Conservation (phyloP, 1,284 basidiomycete species). For the Malassezia equina region DNA sequence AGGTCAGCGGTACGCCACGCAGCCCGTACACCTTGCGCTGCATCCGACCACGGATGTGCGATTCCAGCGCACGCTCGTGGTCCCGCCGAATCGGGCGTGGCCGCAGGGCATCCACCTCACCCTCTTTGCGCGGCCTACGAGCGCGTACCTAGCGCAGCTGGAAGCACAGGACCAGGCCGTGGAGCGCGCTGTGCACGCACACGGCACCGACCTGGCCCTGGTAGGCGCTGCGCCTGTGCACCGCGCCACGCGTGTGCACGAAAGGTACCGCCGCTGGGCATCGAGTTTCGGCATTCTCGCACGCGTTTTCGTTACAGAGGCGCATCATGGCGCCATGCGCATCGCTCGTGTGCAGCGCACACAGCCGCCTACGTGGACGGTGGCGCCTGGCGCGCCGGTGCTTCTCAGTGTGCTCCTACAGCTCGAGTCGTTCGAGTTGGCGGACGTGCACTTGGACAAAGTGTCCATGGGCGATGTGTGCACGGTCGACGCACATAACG, state of each 20-base stretch:
- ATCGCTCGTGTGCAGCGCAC: not conserved
- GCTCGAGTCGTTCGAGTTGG: not conserved
- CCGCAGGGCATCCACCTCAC: not conserved
- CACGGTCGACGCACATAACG: not conserved
- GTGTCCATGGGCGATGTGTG: not conserved
- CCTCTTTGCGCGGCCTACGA: conserved; percentile 5
- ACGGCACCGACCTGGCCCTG: not conserved
- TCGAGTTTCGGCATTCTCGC: not conserved
- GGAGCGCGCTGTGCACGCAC: not conserved
- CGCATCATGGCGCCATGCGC: not conserved
- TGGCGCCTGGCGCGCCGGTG: not conserved
- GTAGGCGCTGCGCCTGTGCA: not conserved
- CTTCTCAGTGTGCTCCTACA: not conserved
- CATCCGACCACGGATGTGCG: not conserved
- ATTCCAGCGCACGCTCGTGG: not conserved
- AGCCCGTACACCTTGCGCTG: not conserved
- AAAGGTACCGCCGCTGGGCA: conserved; percentile 5
- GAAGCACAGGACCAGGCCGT: conserved; percentile 1
- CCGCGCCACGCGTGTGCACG: not conserved
- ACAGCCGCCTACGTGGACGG: not conserved
- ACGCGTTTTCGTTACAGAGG: not conserved
- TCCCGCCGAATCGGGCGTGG: not conserved
- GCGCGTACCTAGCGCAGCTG: not conserved
- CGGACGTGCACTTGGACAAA: not conserved
- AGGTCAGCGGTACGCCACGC: conserved; percentile 1